Base-by-base conservation (phyloP, 2,329 filamentous ascomycete genomes). In the Colletotrichum eremochloae region DNA sequence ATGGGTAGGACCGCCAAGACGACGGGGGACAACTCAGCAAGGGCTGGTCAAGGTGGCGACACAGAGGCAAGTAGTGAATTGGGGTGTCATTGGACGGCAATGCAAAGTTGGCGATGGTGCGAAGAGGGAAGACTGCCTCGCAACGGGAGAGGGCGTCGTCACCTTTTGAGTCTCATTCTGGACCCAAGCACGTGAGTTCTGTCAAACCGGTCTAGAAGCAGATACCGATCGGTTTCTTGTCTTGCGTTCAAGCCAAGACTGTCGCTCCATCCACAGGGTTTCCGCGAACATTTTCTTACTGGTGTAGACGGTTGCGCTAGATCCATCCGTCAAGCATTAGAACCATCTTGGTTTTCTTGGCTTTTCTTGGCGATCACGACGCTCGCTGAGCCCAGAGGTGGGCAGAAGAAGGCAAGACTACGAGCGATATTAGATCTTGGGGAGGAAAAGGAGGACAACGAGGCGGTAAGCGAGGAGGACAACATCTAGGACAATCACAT, bases 321-420 rank as follows among this genome's bases (percentile, higher is more conserved):
- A 61, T 33, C 63, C 68, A 67, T 61, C 5, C 24, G 33, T 33
- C 57, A 67, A 67, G 68, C 63, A 31, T 62, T 71, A 67, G 56
- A 1, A 11, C 20, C 56, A 18, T 62, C 68, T 71, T 71, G 63
- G 68, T 63, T 50, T 3, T 40, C 68, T 67, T 71, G 68, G 68
- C 63, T 8, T 6, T 40, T 20, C 61, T 63, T 63, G 61, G 61
- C 61, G 61, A 29, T 20, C 38, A 20, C 33, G 20, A 38, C 3
- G n/a, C 36, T 42, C n/a, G 44, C 14, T 48, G 6, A 9, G 38
- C 38, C 6, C 29, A 9, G 24, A 5, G 14, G 12, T 18, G 12
- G 24, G 38, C 29, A 46, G 20, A 7, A 40, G 44, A 38, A n/a
- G 60, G 14, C 8, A 9, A 14, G 20, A 15, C 18, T 3, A 9